Evolutionary conservation across 1,284 basidiomycete genomes (phyloP).

Genomic region (Somion occarium): DNA sequence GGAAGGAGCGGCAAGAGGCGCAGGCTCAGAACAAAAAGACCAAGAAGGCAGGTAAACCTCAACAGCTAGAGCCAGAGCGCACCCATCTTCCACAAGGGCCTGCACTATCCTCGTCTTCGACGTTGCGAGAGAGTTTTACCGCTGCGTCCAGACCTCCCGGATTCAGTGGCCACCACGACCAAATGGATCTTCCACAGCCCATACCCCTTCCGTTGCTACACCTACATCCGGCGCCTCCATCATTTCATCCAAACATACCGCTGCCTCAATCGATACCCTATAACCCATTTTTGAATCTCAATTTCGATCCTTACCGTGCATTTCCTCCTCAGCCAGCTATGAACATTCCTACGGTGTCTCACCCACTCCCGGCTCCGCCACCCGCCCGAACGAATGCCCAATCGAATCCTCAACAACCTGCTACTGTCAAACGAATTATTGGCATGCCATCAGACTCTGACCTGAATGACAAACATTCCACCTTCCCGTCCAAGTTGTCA

Average conservation of each 20-base stretch:
- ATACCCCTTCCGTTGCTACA: neutral
- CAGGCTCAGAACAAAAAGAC: neutral
- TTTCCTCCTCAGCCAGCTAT: neutral
- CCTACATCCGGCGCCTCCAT: neutral
- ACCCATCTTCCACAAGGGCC: neutral
- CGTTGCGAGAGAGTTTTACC: neutral
- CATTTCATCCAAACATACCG: neutral
- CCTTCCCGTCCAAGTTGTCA: slow-evolving; percentile 12
- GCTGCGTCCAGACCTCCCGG: slow-evolving; percentile 3
- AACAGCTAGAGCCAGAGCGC: neutral
- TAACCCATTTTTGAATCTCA: neutral
- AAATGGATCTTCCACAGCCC: neutral
- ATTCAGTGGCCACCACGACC: neutral
- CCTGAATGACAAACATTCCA: slow-evolving; percentile 14
- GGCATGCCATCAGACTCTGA: slow-evolving; percentile 20
- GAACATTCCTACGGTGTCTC: slow-evolving; percentile 2
- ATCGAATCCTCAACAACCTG: neutral
- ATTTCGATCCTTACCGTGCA: no score
- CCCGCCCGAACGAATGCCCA: neutral
- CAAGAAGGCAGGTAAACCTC: neutral
- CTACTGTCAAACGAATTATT: slow-evolving; percentile 10
- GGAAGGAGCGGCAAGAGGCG: slow-evolving; percentile 10
- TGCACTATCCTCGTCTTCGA: neutral
- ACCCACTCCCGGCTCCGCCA: slow-evolving; percentile 1
- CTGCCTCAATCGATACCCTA: neutral